These are phyloP conservation scores for Lycium barbarum DNA, from an alignment of 257 asterid genomes.

Conservation along the genomic window DNA sequence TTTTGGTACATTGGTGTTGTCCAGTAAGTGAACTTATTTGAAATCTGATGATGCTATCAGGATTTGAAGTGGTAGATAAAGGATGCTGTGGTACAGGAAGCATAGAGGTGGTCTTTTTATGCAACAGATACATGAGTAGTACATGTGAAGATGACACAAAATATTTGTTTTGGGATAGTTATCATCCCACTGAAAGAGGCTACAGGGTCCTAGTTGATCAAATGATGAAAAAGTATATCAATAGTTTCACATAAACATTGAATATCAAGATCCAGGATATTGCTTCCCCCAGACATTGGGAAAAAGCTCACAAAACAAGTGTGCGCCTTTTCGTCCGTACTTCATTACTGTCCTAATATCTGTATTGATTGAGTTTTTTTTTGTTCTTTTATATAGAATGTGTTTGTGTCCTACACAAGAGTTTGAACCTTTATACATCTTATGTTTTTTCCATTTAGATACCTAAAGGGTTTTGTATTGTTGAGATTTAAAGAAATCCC, in stretches of 20 bases:
- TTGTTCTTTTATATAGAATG: not conserved
- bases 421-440: not conserved
- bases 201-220: slow-evolving; percentile 39
- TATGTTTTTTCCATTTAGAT: not conserved
- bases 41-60: slow-evolving; percentile 30
- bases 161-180: slow-evolving; percentile 53
- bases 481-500: not conserved
- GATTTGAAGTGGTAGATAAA: slow-evolving; percentile 47
- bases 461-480: not conserved
- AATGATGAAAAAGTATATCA: slow-evolving; percentile 27
- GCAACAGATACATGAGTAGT: slow-evolving; percentile 35
- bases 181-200: slow-evolving; percentile 50
- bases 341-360: not conserved
- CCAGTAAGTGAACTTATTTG: not conserved
- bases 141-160: slow-evolving; percentile 43
- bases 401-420: not conserved
- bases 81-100: slow-evolving; percentile 55
- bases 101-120: slow-evolving; percentile 37
- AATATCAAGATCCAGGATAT: not conserved
- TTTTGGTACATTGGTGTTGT: too few species aligned
- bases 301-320: not conserved
- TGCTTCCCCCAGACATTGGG: not conserved
- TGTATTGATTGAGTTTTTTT: not conserved
- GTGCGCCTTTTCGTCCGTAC: not conserved
- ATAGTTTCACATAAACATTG: slow-evolving; percentile 10